Base-by-base conservation (phyloP, 768 basidiomycete species). In the Basidioascus undulatus region DNA sequence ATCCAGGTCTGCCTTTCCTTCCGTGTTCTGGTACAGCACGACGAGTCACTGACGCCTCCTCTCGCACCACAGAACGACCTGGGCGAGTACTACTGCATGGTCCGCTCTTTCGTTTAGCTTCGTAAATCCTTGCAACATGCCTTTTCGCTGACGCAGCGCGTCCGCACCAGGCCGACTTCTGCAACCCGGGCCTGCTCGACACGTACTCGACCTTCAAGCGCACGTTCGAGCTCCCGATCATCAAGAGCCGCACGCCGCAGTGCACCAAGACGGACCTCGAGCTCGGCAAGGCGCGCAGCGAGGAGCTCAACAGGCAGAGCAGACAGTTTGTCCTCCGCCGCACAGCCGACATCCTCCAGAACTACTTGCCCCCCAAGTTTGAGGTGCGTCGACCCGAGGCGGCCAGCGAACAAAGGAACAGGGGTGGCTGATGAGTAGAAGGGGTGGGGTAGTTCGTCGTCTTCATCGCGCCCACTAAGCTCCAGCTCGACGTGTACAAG, bases 51-150 rank as follows among this genome's bases (percentile, higher is more conserved):
- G 21, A 4, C 26, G 32, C 16, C 19, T 6, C 21, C 3, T 16
- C 8, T 21, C 10, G 12, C 20, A 8, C 2, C 38, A 3, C 50
- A 96, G 56, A 98, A 98, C 57, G 83, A 94, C 55, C 60, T 98
- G 23, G 65, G 76, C 47, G 92, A 98, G 57, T 89, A 89, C 53
- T 89, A 92, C 58, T 70, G 84, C 4, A 96, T 96, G 89, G 86
- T 84, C 47, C 47, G 67, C n/a, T 51, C 21, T 11, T 33, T 35
- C n/a, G 7, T 4, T 7, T n/a, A n/a, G n/a, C n/a, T n/a, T n/a
- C n/a, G n/a, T n/a, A n/a, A n/a, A n/a, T n/a, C 15, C 37, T 31
- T 18, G 26, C 3, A 35, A 41, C 28, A 19, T 38, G 32, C 42
- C 31, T 41, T 28, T 44, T 41, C 16, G 18, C 23, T 44, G 27